These are phyloP conservation scores for Solanum lycopersicoides DNA, from an alignment of 257 asterid genomes.

Conservation along the genomic window DNA sequence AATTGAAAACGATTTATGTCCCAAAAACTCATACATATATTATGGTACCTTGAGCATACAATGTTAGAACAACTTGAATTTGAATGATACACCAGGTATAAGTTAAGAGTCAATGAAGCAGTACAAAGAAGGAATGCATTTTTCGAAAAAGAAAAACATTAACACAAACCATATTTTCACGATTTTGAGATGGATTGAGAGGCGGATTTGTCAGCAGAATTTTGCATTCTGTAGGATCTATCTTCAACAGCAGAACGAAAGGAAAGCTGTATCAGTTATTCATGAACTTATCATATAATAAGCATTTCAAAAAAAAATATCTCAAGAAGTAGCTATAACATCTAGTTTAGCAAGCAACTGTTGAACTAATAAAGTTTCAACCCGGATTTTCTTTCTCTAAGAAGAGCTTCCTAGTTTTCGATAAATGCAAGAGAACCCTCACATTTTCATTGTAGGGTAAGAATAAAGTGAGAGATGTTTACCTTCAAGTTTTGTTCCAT, in stretches of 20 bases:
- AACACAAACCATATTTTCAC: slow-evolving; percentile 72
- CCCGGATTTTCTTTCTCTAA: background rate
- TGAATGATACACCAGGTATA: slow-evolving; percentile 68
- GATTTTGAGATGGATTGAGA: slow-evolving; percentile 83
- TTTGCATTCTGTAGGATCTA: slow-evolving; percentile 85
- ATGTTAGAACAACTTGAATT: slow-evolving; percentile 86
- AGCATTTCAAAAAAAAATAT: background rate
- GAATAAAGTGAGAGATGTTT: slow-evolving; percentile 3
- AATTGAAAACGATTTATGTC: background rate
- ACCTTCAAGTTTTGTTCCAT: slow-evolving; percentile 91
- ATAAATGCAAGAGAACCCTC: background rate
- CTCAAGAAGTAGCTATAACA: background rate
- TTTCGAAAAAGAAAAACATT: background rate
- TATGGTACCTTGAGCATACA: slow-evolving; percentile 85
- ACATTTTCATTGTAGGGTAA: background rate
- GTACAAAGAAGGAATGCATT: background rate
- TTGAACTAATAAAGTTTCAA: background rate
- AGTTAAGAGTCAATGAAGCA: background rate
- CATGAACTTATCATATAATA: background rate
- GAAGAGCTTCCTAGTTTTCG: background rate
- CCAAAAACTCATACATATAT: background rate
- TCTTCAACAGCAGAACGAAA: slow-evolving; percentile 33
- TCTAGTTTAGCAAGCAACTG: background rate
- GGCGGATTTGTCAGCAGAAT: slow-evolving; percentile 92
- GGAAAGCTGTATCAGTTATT: slow-evolving; percentile 1